These are phyloP conservation scores for Neurospora terricola DNA, from an alignment of 495 filamentous ascomycete species.

Conservation along the genomic window DNA sequence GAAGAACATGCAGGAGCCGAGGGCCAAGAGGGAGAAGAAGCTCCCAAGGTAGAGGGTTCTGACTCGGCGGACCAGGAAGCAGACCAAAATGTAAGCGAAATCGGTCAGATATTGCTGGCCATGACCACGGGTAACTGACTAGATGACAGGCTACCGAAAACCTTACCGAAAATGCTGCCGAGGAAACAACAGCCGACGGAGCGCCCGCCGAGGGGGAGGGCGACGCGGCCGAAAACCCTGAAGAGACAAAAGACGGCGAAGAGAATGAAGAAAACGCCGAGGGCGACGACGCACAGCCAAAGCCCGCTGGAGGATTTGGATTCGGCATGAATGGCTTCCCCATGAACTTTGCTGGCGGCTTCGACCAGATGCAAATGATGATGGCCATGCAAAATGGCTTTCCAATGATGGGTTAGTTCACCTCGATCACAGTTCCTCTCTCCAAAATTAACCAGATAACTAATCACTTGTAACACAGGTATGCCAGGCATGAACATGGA, in stretches of 20 bases:
- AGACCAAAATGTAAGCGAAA: neutral
- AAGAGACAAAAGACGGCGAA: constrained; percentile 7
- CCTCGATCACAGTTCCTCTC: neutral
- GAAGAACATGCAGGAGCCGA: constrained; percentile 7
- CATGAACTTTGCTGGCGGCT: constrained; percentile 57
- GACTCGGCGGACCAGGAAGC: neutral
- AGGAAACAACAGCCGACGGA: neutral
- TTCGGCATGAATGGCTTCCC: constrained; percentile 46
- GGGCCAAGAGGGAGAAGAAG: constrained; percentile 18
- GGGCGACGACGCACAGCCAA: constrained; percentile 23
- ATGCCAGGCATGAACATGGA: constrained; percentile 81
- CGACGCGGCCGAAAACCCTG: neutral
- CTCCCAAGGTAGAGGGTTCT: neutral
- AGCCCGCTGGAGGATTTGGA: constrained; percentile 28
- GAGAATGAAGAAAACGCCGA: constrained; percentile 17
- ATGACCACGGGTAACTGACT: neutral
- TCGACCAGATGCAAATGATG: constrained; percentile 66
- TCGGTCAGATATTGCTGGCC: neutral
- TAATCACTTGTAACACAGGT: constrained; percentile 31
- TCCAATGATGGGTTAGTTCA: constrained; percentile 76
- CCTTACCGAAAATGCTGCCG: neutral
- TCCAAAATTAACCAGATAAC: constrained; percentile 11
- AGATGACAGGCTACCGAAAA: neutral
- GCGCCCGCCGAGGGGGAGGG: neutral
- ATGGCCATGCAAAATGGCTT: constrained; percentile 66